Evolutionary conservation across 352 stramenopile genomes (phyloP).

Genomic region (Pythium sukuiense): DNA sequence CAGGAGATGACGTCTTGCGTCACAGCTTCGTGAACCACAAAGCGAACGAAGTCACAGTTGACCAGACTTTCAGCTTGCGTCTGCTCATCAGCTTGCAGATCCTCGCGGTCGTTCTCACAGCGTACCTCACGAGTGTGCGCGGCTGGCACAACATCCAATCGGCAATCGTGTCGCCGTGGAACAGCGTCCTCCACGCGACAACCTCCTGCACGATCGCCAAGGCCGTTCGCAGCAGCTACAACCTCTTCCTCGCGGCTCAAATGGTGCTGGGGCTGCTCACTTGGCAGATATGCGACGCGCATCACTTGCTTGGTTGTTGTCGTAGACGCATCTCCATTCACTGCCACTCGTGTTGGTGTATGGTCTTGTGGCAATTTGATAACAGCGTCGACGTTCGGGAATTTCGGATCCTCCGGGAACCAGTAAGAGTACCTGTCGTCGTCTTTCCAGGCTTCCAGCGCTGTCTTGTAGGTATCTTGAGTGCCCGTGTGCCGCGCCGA

Average conservation of each 20-base stretch:
- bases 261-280: conserved; percentile 36
- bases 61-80: conserved; percentile 35
- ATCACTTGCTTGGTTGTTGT: no score
- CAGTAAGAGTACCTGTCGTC: not conserved
- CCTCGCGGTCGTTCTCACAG: conserved; percentile 33
- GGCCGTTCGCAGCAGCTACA: conserved; percentile 43
- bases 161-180: conserved; percentile 31
- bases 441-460: conserved; percentile 15
- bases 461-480: conserved; percentile 8
- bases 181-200: conserved; percentile 25
- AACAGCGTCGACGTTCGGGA: not conserved
- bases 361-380: not conserved
- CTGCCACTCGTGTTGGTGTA: not conserved
- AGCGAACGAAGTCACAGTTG: conserved; percentile 41
- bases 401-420: not conserved
- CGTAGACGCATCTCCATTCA: conserved; percentile 25
- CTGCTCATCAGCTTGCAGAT: conserved; percentile 38
- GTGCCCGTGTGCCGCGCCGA: conserved; percentile 5
- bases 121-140: conserved; percentile 35
- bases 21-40: conserved; percentile 50
- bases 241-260: conserved; percentile 38
- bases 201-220: conserved; percentile 39
- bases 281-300: no score
- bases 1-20: conserved; percentile 21
- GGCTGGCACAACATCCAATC: conserved; percentile 31